Percentiles rank a stretch among this genome's conserved stretches.
Evolutionary conservation across 768 basidiomycete genomes (phyloP).

Genomic region (Phaffia tasmanica): DNA sequence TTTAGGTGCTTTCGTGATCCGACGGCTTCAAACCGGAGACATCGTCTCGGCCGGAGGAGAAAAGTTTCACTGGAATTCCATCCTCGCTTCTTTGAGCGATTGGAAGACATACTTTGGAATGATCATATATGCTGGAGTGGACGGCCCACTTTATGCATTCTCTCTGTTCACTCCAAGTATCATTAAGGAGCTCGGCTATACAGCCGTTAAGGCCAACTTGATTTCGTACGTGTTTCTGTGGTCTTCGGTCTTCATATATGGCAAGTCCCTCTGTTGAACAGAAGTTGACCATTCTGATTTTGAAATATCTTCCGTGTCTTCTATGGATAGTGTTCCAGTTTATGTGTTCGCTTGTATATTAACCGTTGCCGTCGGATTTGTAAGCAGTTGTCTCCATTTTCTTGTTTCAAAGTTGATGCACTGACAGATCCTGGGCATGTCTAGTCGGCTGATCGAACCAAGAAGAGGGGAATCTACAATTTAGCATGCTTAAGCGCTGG

Average conservation of each 20-base stretch:
- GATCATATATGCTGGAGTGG: slow-evolving; percentile 33
- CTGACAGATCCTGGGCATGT: not conserved
- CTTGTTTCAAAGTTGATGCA: not conserved
- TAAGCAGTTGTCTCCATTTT: not conserved
- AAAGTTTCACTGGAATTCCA: slow-evolving; percentile 48
- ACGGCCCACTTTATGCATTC: slow-evolving; percentile 65
- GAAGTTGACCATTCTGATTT: no score
- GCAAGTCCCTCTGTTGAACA: not conserved
- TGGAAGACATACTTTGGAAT: slow-evolving; percentile 66
- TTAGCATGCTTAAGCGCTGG: slow-evolving; percentile 38
- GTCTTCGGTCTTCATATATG: not conserved
- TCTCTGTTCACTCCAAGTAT: slow-evolving; percentile 68
- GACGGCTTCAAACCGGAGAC: slow-evolving; percentile 54
- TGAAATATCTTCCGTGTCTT: not conserved
- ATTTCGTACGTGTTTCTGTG: slow-evolving; percentile 40
- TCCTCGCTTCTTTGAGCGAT: slow-evolving; percentile 51
- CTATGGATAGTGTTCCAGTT: slow-evolving; percentile 47
- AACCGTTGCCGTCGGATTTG: slow-evolving; percentile 42
- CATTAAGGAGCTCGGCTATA: slow-evolving; percentile 51
- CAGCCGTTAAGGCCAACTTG: slow-evolving; percentile 62
- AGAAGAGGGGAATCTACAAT: slow-evolving; percentile 54
- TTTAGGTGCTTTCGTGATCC: slow-evolving; percentile 46
- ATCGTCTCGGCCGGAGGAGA: slow-evolving; percentile 67
- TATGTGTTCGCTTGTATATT: slow-evolving; percentile 57
- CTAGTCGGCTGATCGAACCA: slow-evolving; percentile 48